A percentile compares a stretch with the other conserved stretches of the same genome.
Evolutionary conservation across 75 land plant species (phyloP).

Genomic region (Isoetes taiwanensis): DNA sequence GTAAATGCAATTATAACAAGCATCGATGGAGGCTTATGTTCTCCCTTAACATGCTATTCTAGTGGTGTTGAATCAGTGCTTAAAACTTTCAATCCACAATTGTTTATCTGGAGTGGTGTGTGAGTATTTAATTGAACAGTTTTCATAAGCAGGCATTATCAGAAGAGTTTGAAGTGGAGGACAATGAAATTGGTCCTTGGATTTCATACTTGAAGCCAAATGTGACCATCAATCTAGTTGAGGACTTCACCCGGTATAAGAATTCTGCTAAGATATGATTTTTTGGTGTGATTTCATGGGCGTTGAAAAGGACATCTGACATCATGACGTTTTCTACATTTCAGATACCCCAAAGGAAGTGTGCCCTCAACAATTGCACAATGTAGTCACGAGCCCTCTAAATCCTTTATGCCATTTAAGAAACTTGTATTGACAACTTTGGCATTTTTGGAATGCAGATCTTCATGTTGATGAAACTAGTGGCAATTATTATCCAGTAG

Average conservation of each 20-base stretch:
- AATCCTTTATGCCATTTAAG: neutral
- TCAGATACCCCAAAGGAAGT: constrained; percentile 53
- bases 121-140: neutral
- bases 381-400: constrained; percentile 47
- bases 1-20: no score
- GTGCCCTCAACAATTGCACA: constrained; percentile 74
- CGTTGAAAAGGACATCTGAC: constrained; percentile 1
- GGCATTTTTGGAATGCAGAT: constrained; percentile 36
- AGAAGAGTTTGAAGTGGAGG: constrained; percentile 30
- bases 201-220: constrained; percentile 92
- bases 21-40: no score
- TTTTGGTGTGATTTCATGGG: neutral
- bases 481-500: constrained; percentile 70
- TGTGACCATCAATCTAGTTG: constrained; percentile 85
- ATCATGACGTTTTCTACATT: constrained; percentile 7
- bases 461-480: constrained; percentile 45
- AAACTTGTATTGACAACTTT: constrained; percentile 14
- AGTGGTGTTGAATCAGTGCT: no score
- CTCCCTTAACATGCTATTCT: no score
- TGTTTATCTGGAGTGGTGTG: no score
- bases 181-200: constrained; percentile 32
- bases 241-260: constrained; percentile 75
- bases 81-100: no score
- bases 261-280: no score
- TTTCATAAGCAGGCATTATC: neutral